Evolutionary conservation across 345 rosid species (phyloP), one percentile per base, ranked within the genome.

Genomic region (Acer negundo): DNA sequence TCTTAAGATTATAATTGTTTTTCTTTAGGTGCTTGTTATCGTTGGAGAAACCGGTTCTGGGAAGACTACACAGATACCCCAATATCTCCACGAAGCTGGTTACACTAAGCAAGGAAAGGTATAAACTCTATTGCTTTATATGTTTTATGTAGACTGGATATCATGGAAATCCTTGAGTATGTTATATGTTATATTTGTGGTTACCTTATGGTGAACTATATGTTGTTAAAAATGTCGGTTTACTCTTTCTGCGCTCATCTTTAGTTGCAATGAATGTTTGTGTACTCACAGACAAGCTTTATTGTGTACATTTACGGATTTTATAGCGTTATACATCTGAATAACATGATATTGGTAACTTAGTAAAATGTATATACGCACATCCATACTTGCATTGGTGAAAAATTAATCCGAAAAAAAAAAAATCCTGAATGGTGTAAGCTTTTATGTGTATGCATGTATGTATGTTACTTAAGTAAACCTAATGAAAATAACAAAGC

Each of bases 31-130:
- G 81, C 93, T 96, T 85, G 90, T 96, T 69, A 96, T 94, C 66
- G 98, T 96, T 26, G 99, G 99, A 79, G 99, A 96, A 84, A 96
- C 99, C 76, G 98, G 98, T 80, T 95, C 98, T 38, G 98, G 98
- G 72, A 95, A 95, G 89, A 95, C 98, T 59, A 95, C 98, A 19
- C 98, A 95, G 79, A 90, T 93, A 76, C 98, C 98, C 31, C 99
- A 95, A 70, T 95, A 95, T 85, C 96, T 93, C 73, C 97, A 95
- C 70, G 99, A 95, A 87, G 97, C 94, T 79, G 98, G 98, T 80
- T 95, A 93, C 87, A 95, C 98, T 10, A 94, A 90, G 84, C 87
- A 80, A 19, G 99, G 99, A 72, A 94, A 89, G 97, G 98, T 94
- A 86, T 76, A 72, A 51, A 9, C 70, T 79, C 64, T 56, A 31